Base-by-base conservation (phyloP, 2,329 filamentous ascomycete species). In the Penicillium verrucosum region DNA sequence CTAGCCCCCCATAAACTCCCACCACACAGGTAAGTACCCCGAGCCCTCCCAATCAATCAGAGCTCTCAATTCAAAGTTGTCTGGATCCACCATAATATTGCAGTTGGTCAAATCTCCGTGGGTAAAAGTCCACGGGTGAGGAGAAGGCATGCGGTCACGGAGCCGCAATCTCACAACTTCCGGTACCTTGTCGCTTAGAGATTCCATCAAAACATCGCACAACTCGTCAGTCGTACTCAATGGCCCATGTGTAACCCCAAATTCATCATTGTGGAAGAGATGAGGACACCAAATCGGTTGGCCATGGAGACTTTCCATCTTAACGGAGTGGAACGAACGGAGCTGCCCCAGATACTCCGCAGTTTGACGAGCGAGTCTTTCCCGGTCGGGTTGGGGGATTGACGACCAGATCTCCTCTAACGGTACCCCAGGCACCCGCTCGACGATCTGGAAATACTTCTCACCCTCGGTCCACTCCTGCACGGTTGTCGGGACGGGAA, bases 31-130 rank as follows among this genome's bases (percentile, higher is more conserved):
- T 18, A 70, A 71, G 50, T 73, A 77, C 1, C 70, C 71, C 23
- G 67, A 60, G 32, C 43, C 60, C 62, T 77, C 73, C 75, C 73
- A 78, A 42, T 77, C 73, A 59, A 78, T 63, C 36, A 77, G 74
- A 23, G 70, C 74, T 10, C 68, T 66, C n/a, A 78, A 56, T 41
- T 67, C 64, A 16, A 71, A 70, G 52, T 69, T 60, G 8, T 14
- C 12, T 16, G 45, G 38, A 40, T 72, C 62, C 36, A 75, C 71
- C 50, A 78, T 75, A 47, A 78, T 75, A 47, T 78, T 78, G 6
- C 67, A 63, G 34, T 63, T 61, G 12, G 66, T 70, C 6, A 77
- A 63, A 54, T 78, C 73, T 10, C 68, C 68, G 49, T 78, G 73
- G 1, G 73, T 76, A 59, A 77, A 77, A n/a, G 71, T 70, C 46